Base-by-base conservation (phyloP, 2,329 filamentous ascomycete species). In the Paecilomyces dactylethromorphus region DNA sequence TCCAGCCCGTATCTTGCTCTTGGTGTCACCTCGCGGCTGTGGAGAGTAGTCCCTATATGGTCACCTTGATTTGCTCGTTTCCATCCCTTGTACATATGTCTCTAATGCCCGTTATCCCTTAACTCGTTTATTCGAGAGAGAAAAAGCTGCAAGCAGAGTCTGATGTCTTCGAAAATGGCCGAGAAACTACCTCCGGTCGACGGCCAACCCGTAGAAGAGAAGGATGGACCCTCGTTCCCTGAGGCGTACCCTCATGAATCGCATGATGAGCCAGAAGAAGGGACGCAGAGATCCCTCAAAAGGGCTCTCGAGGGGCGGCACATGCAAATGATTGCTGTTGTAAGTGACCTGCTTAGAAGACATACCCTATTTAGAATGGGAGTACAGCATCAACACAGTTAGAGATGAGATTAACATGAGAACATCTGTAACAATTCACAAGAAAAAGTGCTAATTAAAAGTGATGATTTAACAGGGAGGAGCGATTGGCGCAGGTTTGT, bases 261-360 rank as follows among this genome's bases (percentile, higher is more conserved):
- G 35, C 5, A 39, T 7, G 13, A 39, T 39, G 35, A 39, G 35
- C 35, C 35, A 15, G 35, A 39, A 39, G 57, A 63, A 15, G 66
- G 64, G 8, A 56, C 64, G 29, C 56, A 66, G 29, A 66, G 61
- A 56, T 55, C 65, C 35, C 59, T 74, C 35, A 71, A 71, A 55
- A 61, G 68, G 39, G 66, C 64, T 35, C 59, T 73, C 31, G 64
- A 69, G 35, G 63, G 65, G 26, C 69, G 72, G 29, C 72, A 75
- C 63, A 70, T 75, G 70, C 72, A 74, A 57, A 75, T 74, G 72
- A 74, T 74, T 61, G 71, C 72, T n/a, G 72, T 74, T 70, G 70
- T 70, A 66, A 62, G 64, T 13, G 52, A 54, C 54, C 50, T 51
- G 32, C 45, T 54, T 31, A 13, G 18, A 18, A 54, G 18, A n/a